Conservation (phyloP, 2,329 filamentous ascomycete species). For the Cadophora sp. region DNA sequence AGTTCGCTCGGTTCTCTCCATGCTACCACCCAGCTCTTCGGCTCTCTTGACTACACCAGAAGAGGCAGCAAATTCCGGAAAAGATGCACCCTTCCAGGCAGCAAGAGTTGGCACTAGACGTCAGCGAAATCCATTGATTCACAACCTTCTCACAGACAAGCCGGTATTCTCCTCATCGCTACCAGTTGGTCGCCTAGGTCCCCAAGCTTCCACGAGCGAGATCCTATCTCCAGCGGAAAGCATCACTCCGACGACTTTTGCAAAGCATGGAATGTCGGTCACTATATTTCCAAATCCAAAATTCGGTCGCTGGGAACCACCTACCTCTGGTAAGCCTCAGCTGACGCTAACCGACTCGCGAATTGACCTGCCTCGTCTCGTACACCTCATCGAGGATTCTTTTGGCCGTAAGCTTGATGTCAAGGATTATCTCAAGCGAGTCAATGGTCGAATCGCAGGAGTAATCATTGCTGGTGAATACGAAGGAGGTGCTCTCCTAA, state of each 20-base stretch:
- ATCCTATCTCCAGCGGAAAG: constrained; percentile 44
- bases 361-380: constrained; percentile 82
- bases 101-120: constrained; percentile 58
- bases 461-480: constrained; percentile 96
- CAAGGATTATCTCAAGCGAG: constrained; percentile 80
- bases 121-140: constrained; percentile 82
- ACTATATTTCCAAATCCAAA: constrained; percentile 80
- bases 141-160: constrained; percentile 95
- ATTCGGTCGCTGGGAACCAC: constrained; percentile 70
- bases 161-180: constrained; percentile 91
- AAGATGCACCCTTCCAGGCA: constrained; percentile 43
- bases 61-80: constrained; percentile 69
- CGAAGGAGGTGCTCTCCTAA: constrained; percentile 92
- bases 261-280: constrained; percentile 90
- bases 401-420: constrained; percentile 87
- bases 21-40: constrained; percentile 85
- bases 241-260: constrained; percentile 72
- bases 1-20: constrained; percentile 70
- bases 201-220: constrained; percentile 28
- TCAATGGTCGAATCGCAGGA: constrained; percentile 82
- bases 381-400: constrained; percentile 91
- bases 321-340: constrained; percentile 61
- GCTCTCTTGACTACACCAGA: constrained; percentile 86
- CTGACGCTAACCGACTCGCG: constrained; percentile 79
- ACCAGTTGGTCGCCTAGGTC: constrained; percentile 69